A percentile compares a stretch with the other conserved stretches of the same genome.
Evolutionary conservation across 208 protist genomes (phyloP).

Genomic region (Borovskyia barvae): DNA sequence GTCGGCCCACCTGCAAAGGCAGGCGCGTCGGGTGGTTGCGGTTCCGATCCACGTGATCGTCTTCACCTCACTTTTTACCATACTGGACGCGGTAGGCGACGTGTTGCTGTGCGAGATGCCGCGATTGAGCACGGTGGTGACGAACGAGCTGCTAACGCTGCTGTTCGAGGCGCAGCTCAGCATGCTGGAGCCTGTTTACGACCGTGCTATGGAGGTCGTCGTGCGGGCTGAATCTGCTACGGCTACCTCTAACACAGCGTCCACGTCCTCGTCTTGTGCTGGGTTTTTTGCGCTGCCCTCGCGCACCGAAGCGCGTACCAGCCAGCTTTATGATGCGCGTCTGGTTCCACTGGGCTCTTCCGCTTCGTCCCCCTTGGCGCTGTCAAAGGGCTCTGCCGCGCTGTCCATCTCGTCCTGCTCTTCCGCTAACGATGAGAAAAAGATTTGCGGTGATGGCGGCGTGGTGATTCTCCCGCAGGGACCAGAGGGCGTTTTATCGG

Average conservation of each 20-base stretch:
- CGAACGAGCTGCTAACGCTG: constrained; percentile 52
- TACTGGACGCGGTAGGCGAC: constrained; percentile 36
- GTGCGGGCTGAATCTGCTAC: constrained; percentile 12
- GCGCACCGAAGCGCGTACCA: neutral
- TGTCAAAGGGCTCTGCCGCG: too few species aligned
- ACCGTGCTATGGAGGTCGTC: constrained; percentile 19
- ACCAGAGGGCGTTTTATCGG: too few species aligned
- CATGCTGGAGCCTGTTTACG: constrained; percentile 34
- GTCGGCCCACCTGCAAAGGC: constrained; percentile 14
- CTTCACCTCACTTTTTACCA: constrained; percentile 44
- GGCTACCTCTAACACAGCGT: neutral
- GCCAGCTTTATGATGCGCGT: constrained; percentile 2
- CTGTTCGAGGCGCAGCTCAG: constrained; percentile 49
- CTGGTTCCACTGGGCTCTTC: constrained; percentile 2
- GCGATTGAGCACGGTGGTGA: constrained; percentile 44
- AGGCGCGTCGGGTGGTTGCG: constrained; percentile 10
- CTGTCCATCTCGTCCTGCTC: neutral
- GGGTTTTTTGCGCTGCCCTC: neutral
- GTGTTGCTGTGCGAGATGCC: constrained; percentile 50
- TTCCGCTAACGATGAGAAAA: neutral
- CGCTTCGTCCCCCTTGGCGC: neutral
- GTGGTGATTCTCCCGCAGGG: neutral
- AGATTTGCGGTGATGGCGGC: neutral
- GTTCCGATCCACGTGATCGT: constrained; percentile 53
- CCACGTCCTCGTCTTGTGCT: neutral